Evolutionary conservation across 768 basidiomycete species (phyloP), one percentile per base, ranked within the genome.

Genomic region (Serendipita vermifera): DNA sequence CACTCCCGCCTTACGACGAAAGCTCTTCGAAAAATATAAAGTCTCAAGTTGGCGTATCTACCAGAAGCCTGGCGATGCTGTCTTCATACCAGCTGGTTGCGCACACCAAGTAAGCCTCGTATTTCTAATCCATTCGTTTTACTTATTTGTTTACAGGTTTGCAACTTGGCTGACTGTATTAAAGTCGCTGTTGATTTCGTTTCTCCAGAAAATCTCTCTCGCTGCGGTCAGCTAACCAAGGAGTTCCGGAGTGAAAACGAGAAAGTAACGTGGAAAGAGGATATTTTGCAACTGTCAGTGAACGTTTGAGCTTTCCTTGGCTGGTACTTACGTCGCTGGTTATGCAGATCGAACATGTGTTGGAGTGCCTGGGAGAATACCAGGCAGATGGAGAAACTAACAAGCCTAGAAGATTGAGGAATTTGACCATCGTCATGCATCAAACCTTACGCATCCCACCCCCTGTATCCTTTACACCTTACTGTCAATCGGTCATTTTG

Each of bases 151-250:
- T 62, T 17, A n/a, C 62, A 94, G 82, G 92, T 96, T 6, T 85
- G 86, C 62, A 96, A 97, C 66, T 70, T 92, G 53, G 77, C 89
- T n/a, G 91, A 96, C 68, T 93, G 88, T 64, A 82, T 97, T 72
- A 97, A 97, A 71, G 88, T 96, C 54, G 92, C 93, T 27, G 77
- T 85, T 63, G 93, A 97, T 69, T 97, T 91, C 68, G 90, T 96
- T 61, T 88, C 85, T 73, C 85, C 91, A 38, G 88, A 96, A 72
- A 96, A 94, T 66, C 82, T 97, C 35, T 73, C 71, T 46, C 79
- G 89, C 32, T 97, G 93, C 68, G 87, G 87, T 68, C 74, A 75
- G 66, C 75, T 97, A 56, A 92, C 87, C 59, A 74, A 75, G 61
- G 92, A 97, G 70, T 96, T 96, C 70, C 77, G 92, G 58, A 81